phyloP scores from a whole-genome alignment of 2,329 filamentous ascomycete genomes.

The Juglanconis oblonga region DNA sequence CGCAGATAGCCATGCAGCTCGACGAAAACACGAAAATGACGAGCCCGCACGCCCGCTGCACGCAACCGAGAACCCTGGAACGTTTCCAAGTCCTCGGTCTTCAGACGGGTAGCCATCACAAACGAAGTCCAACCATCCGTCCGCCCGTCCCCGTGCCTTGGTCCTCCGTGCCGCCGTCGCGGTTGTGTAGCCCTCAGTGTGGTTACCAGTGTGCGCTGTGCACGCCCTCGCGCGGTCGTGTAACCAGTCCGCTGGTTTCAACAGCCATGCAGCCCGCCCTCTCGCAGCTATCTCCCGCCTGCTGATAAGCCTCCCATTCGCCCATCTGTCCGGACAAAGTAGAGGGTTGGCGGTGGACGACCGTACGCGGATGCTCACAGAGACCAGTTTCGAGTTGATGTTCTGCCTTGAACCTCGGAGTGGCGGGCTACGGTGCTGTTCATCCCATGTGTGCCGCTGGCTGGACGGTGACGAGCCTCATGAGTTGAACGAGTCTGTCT shows the following conservation, averaged over 20 bases:
- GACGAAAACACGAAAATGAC: neutral
- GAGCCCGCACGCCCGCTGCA: neutral
- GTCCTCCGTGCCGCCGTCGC: neutral
- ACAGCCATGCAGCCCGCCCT: neutral
- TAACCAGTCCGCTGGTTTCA: slow-evolving; percentile 6
- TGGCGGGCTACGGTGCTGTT: neutral
- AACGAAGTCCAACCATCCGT: neutral
- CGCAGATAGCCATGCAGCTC: neutral
- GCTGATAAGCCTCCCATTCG: slow-evolving; percentile 7
- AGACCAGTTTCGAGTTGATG: neutral
- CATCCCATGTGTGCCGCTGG: slow-evolving; percentile 15
- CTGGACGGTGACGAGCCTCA: slow-evolving; percentile 6
- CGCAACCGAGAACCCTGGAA: neutral
- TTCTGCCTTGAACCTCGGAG: neutral
- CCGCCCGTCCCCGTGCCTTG: neutral
- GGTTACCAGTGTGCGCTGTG: neutral
- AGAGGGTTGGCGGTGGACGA: neutral
- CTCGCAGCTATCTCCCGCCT: neutral
- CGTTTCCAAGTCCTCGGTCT: neutral
- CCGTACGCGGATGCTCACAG: neutral
- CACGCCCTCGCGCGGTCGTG: slow-evolving; percentile 1
- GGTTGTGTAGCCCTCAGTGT: neutral
- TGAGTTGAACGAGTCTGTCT: neutral
- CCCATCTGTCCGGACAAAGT: neutral
- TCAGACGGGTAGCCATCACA: neutral